Evolutionary conservation across 805 yeast species (phyloP).

Genomic region (Saccharomycopsis sp.): DNA sequence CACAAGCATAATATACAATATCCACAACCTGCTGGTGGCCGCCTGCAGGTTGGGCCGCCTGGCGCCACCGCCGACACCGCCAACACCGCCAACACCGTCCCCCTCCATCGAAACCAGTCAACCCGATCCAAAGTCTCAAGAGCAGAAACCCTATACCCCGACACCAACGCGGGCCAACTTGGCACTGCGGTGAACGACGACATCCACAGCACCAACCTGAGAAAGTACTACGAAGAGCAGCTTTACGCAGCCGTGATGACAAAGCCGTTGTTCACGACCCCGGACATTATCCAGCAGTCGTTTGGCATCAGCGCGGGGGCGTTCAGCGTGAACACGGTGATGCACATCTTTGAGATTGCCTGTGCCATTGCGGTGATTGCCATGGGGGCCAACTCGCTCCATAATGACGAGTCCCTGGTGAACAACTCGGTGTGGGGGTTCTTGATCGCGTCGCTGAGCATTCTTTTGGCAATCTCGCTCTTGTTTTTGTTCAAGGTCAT

Average conservation of each 20-base stretch:
- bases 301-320: conserved; percentile 16
- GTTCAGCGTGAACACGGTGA: conserved; percentile 15
- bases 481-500: conserved; percentile 32
- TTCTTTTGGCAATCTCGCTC: conserved; percentile 30
- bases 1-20: no score
- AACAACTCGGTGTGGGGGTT: conserved; percentile 29
- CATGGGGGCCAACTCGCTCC: conserved; percentile 17
- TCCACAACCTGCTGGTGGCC: no score
- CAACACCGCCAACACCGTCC: no score
- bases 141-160: no score
- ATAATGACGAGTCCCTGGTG: conserved; percentile 24
- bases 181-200: not conserved
- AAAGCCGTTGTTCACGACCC: conserved; percentile 15
- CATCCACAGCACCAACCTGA: conserved; percentile 1
- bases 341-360: conserved; percentile 18
- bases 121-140: no score
- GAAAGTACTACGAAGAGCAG: conserved; percentile 10
- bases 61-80: no score
- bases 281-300: conserved; percentile 13
- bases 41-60: no score
- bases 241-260: conserved; percentile 17
- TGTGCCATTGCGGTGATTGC: conserved; percentile 16
- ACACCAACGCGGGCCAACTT: not conserved
- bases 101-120: no score
- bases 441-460: conserved; percentile 31